Base-by-base conservation (phyloP, 352 stramenopile species). In the Blastocystis sp. region DNA sequence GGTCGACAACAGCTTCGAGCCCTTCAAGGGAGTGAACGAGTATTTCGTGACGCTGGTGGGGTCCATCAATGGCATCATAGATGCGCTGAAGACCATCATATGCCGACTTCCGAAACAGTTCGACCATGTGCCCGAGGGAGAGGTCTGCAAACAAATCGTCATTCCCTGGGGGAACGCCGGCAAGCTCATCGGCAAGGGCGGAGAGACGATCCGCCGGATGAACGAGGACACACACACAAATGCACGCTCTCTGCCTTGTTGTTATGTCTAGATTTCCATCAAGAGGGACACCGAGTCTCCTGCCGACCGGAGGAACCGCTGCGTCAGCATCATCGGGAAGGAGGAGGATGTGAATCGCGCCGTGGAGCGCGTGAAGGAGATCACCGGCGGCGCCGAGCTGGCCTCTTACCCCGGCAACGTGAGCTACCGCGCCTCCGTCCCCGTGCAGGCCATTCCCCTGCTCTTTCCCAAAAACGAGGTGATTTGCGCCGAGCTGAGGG, bases 171-270 rank as follows among this genome's bases (percentile, higher is more conserved):
- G 5, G 1, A 79, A 64, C 60, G 69, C 69, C 7, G 69, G 69
- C 56, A 60, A 61, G 56, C 48, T 79, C 3, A 79, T 79, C 14
- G 69, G 69, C n/a, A 79, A 79, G 69, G 69, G 41, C 2, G 69
- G 69, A 9, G 17, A 62, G 43, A 64, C 41, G 10, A 64, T 79
- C 21, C n/a, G 60, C 9, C 14, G 14, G 19, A 2, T 79, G 11
- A 79, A 61, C 23, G 69, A 79, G 9, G 40, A 79, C 14, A 64
- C 41, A 2, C 11, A 61, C 5, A 64, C 48, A 4, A 64, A 45
- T 5, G 69, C 62, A n/a, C 3, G 1, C 1, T 45, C 41, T 17
- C 1, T 2, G 0, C 2, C 40, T 11, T 7, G 0, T 0, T 43
- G 0, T 65, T 0, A 23, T 1, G 17, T 43, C 7, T 41, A 79